Base-by-base conservation (phyloP, 164 flowering plant genomes). In the Liquidambar formosana region DNA sequence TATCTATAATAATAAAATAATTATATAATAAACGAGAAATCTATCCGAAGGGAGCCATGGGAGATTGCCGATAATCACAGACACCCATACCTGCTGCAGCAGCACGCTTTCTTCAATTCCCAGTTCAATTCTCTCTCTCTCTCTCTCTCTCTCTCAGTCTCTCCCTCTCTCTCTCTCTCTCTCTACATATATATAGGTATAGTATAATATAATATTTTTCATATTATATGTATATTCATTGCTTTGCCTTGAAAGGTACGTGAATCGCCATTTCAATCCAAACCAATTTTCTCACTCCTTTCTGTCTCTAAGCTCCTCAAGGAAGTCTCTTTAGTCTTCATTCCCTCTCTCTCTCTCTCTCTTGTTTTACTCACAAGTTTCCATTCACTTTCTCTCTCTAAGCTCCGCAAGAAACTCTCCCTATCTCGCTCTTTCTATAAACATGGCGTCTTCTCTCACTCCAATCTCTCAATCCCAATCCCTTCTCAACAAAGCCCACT, bases 201-300 rank as follows among this genome's bases (percentile, higher is more conserved):
- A n/a, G n/a, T n/a, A n/a, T n/a, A n/a, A n/a, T n/a, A n/a, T n/a
- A n/a, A n/a, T n/a, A n/a, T n/a, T n/a, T n/a, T n/a, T n/a, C n/a
- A n/a, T 33, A 33, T 33, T 33, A 6, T 63, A 23, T 22, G 21
- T 23, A 12, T 26, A 0, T 65, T 22, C 38, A n/a, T 66, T 26
- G 71, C 71, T 66, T 67, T 45, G 57, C 38, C 76, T 73, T 73
- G 57, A 73, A 67, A 71, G 54, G 46, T 62, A 73, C 71, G 58
- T 67, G 71, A 73, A 67, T 65, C 63, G 66, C 63, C 63, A 18
- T 10, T n/a, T 13, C 70, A 71, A 61, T 33, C 58, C 71, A 72
- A 51, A 27, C 43, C 19, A n/a, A 9, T 51, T 51, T 1, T 60
- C 14, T 16, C n/a, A n/a, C n/a, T n/a, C n/a, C n/a, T n/a, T n/a